phyloP scores from a whole-genome alignment of 140 eudicot species.

The Bidens hawaiensis region DNA sequence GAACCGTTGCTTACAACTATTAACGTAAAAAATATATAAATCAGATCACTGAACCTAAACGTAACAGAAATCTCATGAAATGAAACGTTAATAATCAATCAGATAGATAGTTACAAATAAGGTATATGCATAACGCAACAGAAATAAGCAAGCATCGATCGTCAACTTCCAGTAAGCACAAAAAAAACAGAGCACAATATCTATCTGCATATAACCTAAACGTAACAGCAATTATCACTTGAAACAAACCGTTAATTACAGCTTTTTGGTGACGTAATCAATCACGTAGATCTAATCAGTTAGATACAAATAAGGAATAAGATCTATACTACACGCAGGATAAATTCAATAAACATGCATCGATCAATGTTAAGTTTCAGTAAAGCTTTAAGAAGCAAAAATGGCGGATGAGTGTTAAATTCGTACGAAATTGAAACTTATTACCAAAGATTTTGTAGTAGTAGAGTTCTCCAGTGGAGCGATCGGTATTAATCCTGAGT shows the following conservation, averaged over 20 bases:
- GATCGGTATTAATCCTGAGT: constrained; percentile 11
- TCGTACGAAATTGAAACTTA: background rate
- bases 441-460: constrained; percentile 16
- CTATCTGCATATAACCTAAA: background rate
- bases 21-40: no score
- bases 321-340: background rate
- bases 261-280: background rate
- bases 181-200: no score
- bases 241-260: background rate
- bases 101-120: no score
- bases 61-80: background rate
- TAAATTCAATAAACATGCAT: background rate
- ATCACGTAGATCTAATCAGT: background rate
- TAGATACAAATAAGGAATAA: background rate
- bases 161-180: no score
- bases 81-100: no score
- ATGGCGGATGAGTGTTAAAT: background rate
- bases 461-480: constrained; percentile 10
- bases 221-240: background rate
- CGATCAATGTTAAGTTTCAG: background rate
- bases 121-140: no score
- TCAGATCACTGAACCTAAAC: no score
- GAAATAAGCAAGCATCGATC: no score
- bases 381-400: background rate
- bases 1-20: no score